These are phyloP conservation scores for Fistulifera solaris DNA, from an alignment of 108 stramenopile genomes.

Conservation along the genomic window DNA sequence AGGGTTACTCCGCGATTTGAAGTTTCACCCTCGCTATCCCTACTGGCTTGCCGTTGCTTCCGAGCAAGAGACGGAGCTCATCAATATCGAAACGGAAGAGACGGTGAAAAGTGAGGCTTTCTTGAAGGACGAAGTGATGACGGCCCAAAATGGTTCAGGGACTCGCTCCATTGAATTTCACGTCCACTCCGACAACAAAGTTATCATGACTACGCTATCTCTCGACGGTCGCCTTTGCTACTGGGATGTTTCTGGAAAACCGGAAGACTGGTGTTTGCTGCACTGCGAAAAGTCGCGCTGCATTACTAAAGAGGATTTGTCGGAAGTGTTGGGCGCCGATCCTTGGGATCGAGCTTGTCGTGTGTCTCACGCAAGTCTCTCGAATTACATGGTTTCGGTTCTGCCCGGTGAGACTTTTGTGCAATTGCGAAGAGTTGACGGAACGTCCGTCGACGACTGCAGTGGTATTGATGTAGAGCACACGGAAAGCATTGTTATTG, in stretches of 20 bases:
- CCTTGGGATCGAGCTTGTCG: slow-evolving; percentile 46
- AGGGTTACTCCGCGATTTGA: slow-evolving; percentile 21
- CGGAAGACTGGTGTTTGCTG: slow-evolving; percentile 25
- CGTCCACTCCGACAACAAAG: neutral
- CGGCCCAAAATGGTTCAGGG: slow-evolving; percentile 33
- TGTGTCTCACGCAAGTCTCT: slow-evolving; percentile 3
- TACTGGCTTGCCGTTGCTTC: slow-evolving; percentile 46
- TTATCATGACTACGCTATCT: slow-evolving; percentile 30
- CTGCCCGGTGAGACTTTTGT: slow-evolving; percentile 36
- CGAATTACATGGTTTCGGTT: slow-evolving; percentile 6
- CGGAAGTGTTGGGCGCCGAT: slow-evolving; percentile 46
- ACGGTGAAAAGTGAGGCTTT: slow-evolving; percentile 9
- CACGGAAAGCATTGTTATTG: slow-evolving; percentile 70
- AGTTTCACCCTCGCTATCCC: neutral
- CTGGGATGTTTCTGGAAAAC: slow-evolving; percentile 32
- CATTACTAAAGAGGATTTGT: slow-evolving; percentile 37
- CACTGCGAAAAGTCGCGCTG: slow-evolving; percentile 17
- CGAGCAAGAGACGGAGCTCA: slow-evolving; percentile 47
- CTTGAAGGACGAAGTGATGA: slow-evolving; percentile 27
- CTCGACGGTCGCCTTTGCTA: slow-evolving; percentile 55
- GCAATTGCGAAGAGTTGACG: slow-evolving; percentile 22
- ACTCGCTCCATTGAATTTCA: slow-evolving; percentile 39
- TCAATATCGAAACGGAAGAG: slow-evolving; percentile 24
- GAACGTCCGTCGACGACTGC: neutral
- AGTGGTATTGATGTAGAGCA: slow-evolving; percentile 14